These are phyloP conservation scores for Heterotrichella gracilis DNA, from an alignment of 352 stramenopile genomes.

Conservation along the genomic window DNA sequence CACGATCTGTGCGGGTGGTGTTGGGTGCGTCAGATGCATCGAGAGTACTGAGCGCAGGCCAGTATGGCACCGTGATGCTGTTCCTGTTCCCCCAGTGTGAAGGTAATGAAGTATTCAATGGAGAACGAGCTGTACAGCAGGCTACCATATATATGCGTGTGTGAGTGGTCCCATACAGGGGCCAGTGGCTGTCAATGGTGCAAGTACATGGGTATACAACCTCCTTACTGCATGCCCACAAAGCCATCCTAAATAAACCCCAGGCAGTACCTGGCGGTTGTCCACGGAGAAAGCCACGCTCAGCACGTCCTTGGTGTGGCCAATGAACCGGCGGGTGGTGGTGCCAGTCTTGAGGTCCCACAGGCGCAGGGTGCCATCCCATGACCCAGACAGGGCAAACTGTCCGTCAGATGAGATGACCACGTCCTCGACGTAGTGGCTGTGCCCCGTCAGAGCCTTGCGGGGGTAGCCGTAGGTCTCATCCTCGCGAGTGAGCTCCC, in stretches of 20 bases:
- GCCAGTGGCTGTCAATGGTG: no score
- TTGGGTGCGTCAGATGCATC: background rate
- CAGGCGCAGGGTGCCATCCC: slow-evolving; percentile 89
- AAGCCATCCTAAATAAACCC: no score
- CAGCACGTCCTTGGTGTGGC: slow-evolving; percentile 98
- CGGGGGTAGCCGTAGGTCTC: slow-evolving; percentile 70
- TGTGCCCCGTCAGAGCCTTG: slow-evolving; percentile 78
- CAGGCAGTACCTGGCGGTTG: no score
- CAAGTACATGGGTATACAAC: no score
- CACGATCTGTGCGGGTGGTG: slow-evolving; percentile 57
- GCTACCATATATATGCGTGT: no score
- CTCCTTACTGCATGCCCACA: no score
- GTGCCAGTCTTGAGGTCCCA: slow-evolving; percentile 97
- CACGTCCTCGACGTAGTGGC: slow-evolving; percentile 96
- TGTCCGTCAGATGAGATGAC: slow-evolving; percentile 93
- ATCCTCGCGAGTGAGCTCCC: slow-evolving; percentile 34
- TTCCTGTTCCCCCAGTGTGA: no score
- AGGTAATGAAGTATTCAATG: no score
- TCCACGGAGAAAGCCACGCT: slow-evolving; percentile 89
- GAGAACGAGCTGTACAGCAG: no score
- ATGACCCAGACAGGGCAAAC: slow-evolving; percentile 89
- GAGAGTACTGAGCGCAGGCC: background rate
- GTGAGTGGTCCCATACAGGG: no score
- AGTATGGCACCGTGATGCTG: no score
- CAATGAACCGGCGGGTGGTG: slow-evolving; percentile 79